Conservation (phyloP, 2,329 filamentous ascomycete genomes). For the Ophiostoma pallidulum region DNA sequence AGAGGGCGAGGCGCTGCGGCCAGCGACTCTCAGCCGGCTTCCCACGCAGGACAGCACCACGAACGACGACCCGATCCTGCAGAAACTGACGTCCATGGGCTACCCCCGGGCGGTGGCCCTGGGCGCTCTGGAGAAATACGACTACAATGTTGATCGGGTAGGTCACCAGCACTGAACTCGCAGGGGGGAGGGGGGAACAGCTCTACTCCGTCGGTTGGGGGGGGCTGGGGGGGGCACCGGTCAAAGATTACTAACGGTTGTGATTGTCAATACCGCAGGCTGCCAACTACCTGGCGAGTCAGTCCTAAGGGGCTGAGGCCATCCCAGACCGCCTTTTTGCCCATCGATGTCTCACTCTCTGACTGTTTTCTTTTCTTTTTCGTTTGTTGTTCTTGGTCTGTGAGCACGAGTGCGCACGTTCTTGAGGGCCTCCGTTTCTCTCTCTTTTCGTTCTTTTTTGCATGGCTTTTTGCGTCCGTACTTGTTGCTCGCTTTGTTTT, state of each 20-base stretch:
- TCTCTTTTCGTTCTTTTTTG: background rate
- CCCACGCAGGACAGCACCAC: slow-evolving; percentile 65
- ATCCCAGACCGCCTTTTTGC: no score
- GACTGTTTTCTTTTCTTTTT: background rate
- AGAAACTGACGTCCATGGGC: slow-evolving; percentile 83
- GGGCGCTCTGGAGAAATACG: slow-evolving; percentile 79
- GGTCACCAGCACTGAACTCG: slow-evolving; percentile 31
- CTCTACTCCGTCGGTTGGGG: no score
- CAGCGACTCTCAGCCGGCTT: slow-evolving; percentile 46
- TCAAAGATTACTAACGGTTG: no score
- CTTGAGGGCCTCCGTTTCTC: no score
- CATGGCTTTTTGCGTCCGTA: background rate
- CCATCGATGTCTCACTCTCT: no score
- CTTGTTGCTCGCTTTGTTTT: no score
- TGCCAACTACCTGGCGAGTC: slow-evolving; percentile 5
- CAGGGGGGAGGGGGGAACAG: no score
- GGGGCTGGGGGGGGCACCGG: no score
- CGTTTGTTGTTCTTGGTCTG: background rate
- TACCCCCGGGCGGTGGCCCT: slow-evolving; percentile 67
- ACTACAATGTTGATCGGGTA: slow-evolving; percentile 94
- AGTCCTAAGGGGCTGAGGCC: no score
- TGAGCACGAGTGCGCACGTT: background rate
- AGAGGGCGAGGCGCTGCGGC: slow-evolving; percentile 19
- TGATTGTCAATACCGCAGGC: no score
- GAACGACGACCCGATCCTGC: slow-evolving; percentile 85